A percentile compares a stretch with the other conserved stretches of the same genome.
phyloP scores from a whole-genome alignment of 108 stramenopile genomes.

The Nitzschia sp. region DNA sequence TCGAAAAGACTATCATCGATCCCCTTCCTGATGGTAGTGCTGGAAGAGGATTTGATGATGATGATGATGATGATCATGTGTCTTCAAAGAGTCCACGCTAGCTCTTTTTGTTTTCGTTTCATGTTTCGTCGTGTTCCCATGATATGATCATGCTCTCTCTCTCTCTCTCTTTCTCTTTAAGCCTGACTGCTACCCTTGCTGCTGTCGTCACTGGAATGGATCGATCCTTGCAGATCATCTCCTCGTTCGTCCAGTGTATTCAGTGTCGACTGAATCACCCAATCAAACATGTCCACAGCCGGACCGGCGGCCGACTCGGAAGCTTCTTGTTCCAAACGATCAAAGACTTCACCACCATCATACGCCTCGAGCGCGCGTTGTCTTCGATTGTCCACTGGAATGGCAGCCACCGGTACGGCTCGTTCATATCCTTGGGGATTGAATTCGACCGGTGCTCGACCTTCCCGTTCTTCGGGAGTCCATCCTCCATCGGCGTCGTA shows the following conservation, averaged over 20 bases:
- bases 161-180: not conserved
- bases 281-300: conserved; percentile 37
- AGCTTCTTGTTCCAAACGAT: conserved; percentile 33
- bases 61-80: not conserved
- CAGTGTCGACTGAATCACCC: conserved; percentile 46
- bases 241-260: conserved; percentile 38
- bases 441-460: conserved; percentile 20
- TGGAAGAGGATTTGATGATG: too few species aligned
- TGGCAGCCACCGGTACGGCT: conserved; percentile 5
- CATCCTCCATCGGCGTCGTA: conserved; percentile 36
- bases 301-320: conserved; percentile 6
- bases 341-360: conserved; percentile 32
- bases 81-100: not conserved
- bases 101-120: not conserved
- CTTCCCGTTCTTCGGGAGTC: conserved; percentile 21
- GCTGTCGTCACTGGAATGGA: conserved; percentile 10
- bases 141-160: too few species aligned
- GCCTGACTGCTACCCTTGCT: not conserved
- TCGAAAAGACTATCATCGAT: too few species aligned
- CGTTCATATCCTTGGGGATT: conserved; percentile 27
- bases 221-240: conserved; percentile 32
- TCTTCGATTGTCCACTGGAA: conserved; percentile 20
- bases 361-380: conserved; percentile 24
- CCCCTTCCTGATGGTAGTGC: too few species aligned
- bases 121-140: too few species aligned